A percentile compares a stretch with the other conserved stretches of the same genome.
phyloP scores from a whole-genome alignment of 768 basidiomycete genomes.

The Leccinum longicurvipes region DNA sequence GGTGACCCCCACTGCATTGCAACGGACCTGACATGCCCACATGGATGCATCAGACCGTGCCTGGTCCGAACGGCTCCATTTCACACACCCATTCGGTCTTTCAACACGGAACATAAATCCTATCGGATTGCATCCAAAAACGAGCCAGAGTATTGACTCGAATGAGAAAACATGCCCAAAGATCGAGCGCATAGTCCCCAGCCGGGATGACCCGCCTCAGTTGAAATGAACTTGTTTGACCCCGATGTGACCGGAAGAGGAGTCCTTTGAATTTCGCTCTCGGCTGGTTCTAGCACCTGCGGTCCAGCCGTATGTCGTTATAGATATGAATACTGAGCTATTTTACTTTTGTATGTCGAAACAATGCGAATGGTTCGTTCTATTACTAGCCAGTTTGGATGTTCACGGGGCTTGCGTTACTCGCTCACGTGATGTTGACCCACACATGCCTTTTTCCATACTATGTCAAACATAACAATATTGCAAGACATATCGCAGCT shows the following conservation, averaged over 20 bases:
- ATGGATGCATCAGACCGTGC: constrained; percentile 12
- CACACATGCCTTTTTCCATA: neutral
- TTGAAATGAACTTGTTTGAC: neutral
- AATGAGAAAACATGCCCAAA: neutral
- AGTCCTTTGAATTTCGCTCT: neutral
- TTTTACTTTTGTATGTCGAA: too few relatives aligned
- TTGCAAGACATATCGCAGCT: neutral
- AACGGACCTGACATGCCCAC: constrained; percentile 21
- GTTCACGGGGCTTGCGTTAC: neutral
- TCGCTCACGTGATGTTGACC: neutral
- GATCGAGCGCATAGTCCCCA: neutral
- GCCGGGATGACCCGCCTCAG: neutral
- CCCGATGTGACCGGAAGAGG: neutral
- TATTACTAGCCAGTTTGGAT: neutral
- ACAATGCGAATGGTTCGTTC: too few relatives aligned
- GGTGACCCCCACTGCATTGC: constrained; percentile 18
- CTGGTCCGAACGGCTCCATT: neutral
- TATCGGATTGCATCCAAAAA: neutral
- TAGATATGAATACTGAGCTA: too few relatives aligned
- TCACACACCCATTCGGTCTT: neutral
- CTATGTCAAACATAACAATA: neutral
- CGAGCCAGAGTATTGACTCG: neutral
- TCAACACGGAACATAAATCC: neutral
- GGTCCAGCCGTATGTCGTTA: too few relatives aligned
- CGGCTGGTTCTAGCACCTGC: neutral